Percentiles rank a stretch among this genome's conserved stretches.
phyloP scores from a whole-genome alignment of 176 grass and related monocot species.

The Triticum aestivum region IWGSC_CS_RefSeq_v2.1 NC_057802.1:444620198-444620697 shows the following conservation, averaged over 20 bases:
- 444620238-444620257: constrained; percentile 62
- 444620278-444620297: background rate
- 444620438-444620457: constrained; percentile 31
- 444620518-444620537: too few relatives aligned
- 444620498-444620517: constrained; percentile 51
- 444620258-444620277: constrained; percentile 49
- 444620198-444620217: constrained; percentile 87
- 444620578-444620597: constrained; percentile 23
- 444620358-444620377: too few relatives aligned
- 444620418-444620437: background rate
- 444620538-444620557: too few relatives aligned
- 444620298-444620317: too few relatives aligned
- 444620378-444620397: constrained; percentile 20
- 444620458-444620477: constrained; percentile 32
- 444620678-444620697: constrained; percentile 55
- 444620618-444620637: constrained; percentile 65
- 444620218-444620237: constrained; percentile 66
- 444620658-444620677: constrained; percentile 44
- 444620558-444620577: too few relatives aligned
- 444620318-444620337: too few relatives aligned
- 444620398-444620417: background rate
- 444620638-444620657: constrained; percentile 40
- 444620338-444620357: too few relatives aligned
- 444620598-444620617: constrained; percentile 58
- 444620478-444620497: constrained; percentile 63